A percentile compares a stretch with the other conserved stretches of the same genome.
Evolutionary conservation across 306 rosid species (phyloP).

Genomic region (Mimosa pudica): DNA sequence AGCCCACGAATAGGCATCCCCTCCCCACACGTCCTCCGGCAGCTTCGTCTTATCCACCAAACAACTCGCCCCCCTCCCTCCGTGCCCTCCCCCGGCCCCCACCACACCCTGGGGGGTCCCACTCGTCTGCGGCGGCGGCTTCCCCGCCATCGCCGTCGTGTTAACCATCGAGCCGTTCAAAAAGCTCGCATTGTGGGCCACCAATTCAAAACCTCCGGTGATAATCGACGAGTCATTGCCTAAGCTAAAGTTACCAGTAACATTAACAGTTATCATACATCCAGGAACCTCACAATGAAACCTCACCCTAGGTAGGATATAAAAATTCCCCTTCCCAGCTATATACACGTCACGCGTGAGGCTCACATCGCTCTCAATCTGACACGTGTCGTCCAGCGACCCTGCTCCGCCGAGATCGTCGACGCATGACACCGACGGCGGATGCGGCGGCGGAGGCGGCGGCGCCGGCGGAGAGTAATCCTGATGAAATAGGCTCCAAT

Average conservation of each 20-base stretch:
- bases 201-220: conserved; percentile 79
- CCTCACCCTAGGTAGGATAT: conserved; percentile 88
- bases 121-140: conserved; percentile 94
- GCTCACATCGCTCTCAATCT: conserved; percentile 75
- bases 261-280: conserved; percentile 73
- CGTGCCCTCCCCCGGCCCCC: conserved; percentile 95
- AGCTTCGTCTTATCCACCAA: conserved; percentile 73
- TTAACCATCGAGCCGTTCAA: conserved; percentile 71
- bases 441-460: conserved; percentile 97
- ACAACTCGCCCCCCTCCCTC: conserved; percentile 97
- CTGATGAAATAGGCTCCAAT: conserved; percentile 74
- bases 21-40: conserved; percentile 98
- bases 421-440: conserved; percentile 87
- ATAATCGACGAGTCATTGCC: conserved; percentile 73
- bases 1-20: conserved; percentile 94
- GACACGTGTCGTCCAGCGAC: conserved; percentile 82
- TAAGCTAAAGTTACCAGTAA: conserved; percentile 87
- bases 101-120: conserved; percentile 87
- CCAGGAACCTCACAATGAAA: conserved; percentile 76
- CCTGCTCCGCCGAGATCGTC: conserved; percentile 92
- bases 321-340: conserved; percentile 93
- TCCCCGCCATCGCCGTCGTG: conserved; percentile 83
- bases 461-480: conserved; percentile 99
- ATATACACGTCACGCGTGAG: conserved; percentile 94
- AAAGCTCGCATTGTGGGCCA: conserved; percentile 67